Percentiles rank a stretch among this genome's conserved stretches.
Conservation (phyloP, 768 basidiomycete species). For the Rhizopogon vinicolor region DNA sequence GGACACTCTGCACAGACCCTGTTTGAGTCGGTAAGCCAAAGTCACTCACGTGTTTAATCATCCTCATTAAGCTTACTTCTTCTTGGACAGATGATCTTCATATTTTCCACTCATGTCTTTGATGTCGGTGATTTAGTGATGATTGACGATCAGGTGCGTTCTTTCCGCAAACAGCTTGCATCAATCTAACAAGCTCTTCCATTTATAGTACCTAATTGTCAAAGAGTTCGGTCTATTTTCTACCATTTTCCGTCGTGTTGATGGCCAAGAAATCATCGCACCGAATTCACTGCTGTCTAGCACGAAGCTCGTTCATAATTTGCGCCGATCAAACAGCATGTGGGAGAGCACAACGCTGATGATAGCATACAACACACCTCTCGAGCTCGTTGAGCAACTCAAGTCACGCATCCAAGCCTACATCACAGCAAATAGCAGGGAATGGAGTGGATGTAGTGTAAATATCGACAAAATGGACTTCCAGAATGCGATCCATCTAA, state of each 20-base stretch:
- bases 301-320: conserved; percentile 73
- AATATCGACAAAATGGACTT: conserved; percentile 80
- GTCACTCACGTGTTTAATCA: neutral
- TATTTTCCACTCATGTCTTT: conserved; percentile 83
- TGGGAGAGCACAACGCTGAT: conserved; percentile 68
- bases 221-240: conserved; percentile 79
- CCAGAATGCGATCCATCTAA: conserved; percentile 65
- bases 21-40: conserved; percentile 62
- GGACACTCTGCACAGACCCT: conserved; percentile 76
- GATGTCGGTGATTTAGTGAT: conserved; percentile 80
- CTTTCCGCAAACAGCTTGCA: neutral
- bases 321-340: conserved; percentile 73
- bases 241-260: conserved; percentile 74
- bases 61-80: neutral
- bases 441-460: conserved; percentile 62
- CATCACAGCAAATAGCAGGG: conserved; percentile 58
- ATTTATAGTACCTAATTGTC: conserved; percentile 34
- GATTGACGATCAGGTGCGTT: conserved; percentile 63
- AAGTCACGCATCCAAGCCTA: conserved; percentile 54
- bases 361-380: conserved; percentile 65
- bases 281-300: conserved; percentile 70
- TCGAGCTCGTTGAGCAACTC: conserved; percentile 67
- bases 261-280: conserved; percentile 76
- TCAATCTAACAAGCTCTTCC: neutral
- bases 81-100: conserved; percentile 65